Base-by-base conservation (phyloP, 2,329 filamentous ascomycete genomes). In the Alternaria alternata region DNA sequence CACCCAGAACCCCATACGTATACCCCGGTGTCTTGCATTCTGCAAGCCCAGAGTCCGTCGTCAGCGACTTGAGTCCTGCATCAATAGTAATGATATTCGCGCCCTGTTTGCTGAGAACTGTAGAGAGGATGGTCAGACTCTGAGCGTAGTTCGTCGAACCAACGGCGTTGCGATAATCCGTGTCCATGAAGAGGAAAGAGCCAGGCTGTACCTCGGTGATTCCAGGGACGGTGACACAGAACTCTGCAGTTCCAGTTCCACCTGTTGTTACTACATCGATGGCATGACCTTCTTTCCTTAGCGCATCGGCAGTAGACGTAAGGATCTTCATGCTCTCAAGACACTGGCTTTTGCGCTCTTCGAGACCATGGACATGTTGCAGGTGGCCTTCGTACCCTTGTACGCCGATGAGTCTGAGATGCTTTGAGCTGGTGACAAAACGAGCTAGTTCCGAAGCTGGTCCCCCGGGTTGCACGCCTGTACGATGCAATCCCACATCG, bases 111-210 rank as follows among this genome's bases (percentile, higher is more conserved):
- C 82, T 84, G 18, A 86, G 61, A 0, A 85, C 83, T 0, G 83
- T 85, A 0, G 82, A 78, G 20, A 85, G 63, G 7, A 85, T 78
- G 0, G 82, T 83, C 26, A 86, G 62, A 47, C 82, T 85, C 63
- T 86, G 82, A 0, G 77, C 75, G 66, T 83, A 86, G 55, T 80
- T 80, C 0, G 49, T 18, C 0, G 76, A 73, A 1, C 84, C 84
- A 0, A 86, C 77, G 0, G 84, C 84, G 52, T 84, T 83, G 3
- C 83, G 80, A 64, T 86, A 86, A 65, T 86, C 84, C 2, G 84
- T 84, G 57, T 86, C 84, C 84, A 86, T 86, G 68, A 86, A 86
- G 56, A 86, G 80, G 59, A 86, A 86, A 0, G 82, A 84, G 0
- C 84, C 84, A 0, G 84, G 84, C 65, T 86, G 84, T 2, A 86